Base-by-base conservation (phyloP, 768 basidiomycete species). In the Hygrocybe coccinea region DNA sequence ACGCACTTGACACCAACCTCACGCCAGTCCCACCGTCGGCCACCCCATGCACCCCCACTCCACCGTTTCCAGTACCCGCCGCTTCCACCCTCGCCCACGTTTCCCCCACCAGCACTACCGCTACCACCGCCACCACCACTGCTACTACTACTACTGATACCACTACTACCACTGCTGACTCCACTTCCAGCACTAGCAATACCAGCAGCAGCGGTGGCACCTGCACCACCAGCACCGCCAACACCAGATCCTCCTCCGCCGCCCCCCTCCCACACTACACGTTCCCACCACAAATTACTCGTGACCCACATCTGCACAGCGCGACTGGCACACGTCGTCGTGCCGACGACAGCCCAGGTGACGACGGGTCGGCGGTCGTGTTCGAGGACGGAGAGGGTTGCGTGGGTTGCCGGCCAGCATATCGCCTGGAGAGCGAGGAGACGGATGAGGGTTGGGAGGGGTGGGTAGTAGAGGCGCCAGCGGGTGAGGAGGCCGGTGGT, bases 281-380 rank as follows among this genome's bases (percentile, higher is more conserved):
- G 57, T 55, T 77, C 77, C 77, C 75, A 76, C 72, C 76, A 78
- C 50, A 98, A 80, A 67, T 98, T 98, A 65, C 86, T 89, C 38
- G 94, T 95, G 22, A 97, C 94, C 93, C 94, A 98, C 57, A 97
- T 86, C 72, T 97, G 91, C 53, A 97, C 80, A 61, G 85, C 82
- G 52, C 89, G 80, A 60, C 86, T 87, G 53, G 86, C 75, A 64
- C 86, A 90, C 0, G 95, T 97, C 45, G 90, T 91, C 11, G 87
- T 93, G 0, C 87, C 94, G 47, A 97, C 89, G 10, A 87, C 80
- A 3, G 91, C 87, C 95, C 95, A 98, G 50, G 84, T 87, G 4
- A 88, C 73, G n/a, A 91, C 84, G 0, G 93, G 91, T 8, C 93
- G 81, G 34, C 74, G 76, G 15, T 79, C 78, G 52, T 83, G 76